Base-by-base conservation (phyloP, 2,329 filamentous ascomycete genomes). In the Aspergillus versicolor region DNA sequence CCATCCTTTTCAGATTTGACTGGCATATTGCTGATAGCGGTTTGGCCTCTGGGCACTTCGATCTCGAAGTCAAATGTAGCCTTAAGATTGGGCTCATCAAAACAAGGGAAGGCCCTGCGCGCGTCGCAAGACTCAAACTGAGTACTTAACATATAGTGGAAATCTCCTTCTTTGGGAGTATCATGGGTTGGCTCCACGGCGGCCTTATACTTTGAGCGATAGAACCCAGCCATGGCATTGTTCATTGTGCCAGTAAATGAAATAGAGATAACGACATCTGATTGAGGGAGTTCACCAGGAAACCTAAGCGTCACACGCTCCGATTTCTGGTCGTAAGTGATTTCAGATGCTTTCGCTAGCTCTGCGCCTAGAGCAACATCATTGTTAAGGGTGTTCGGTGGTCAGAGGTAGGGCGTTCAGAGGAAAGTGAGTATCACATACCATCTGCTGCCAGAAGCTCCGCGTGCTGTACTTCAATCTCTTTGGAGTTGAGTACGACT, bases 41-140 rank as follows among this genome's bases (percentile, higher is more conserved):
- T 88, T 75, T 94, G 89, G 64, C 93, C 91, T 46, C 89, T 87
- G 15, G 94, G 93, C 46, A 97, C 84, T 78, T 97, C 93, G 61
- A 99, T 89, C 68, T 92, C 84, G 58, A 99, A 90, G 74, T 97
- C 92, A 70, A 97, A 97, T 2, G 92, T 93, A 11, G 94, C 91
- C 79, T 99, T 99, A 63, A 97, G 83, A 69, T 96, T 96, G 42
- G 94, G 94, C 79, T 99, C 94, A 71, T 99, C 94, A 70, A 97
- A 97, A 79, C 94, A 99, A 47, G 94, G 94, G 77, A 99, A 97
- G 8, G 94, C 93, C 64, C 92, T 84, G 63, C 94, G 88, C 60
- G 94, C 94, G 77, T 99, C 94, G 70, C 92, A 96, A 45, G 92
- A 89, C 80, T 99, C 94, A 71, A 99, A 99, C 73, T 99, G 94